Base-by-base conservation (phyloP, 331 rosid species). In the Telfairia occidentalis region DNA sequence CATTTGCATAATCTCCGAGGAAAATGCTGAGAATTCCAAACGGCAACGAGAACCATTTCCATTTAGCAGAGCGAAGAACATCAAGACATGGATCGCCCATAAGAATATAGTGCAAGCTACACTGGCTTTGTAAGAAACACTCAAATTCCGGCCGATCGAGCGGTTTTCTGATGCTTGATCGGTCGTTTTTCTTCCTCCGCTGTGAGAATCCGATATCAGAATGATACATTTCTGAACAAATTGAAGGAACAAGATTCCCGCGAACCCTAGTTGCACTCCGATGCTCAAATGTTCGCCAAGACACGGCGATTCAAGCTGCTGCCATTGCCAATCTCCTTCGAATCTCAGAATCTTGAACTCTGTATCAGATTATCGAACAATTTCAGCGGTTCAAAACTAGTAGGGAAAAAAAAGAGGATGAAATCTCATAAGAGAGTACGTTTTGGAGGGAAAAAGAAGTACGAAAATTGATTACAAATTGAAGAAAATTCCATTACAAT, bases 1-100 rank as follows among this genome's bases (percentile, higher is more conserved):
- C 53, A 85, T 83, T 59, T 76, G 87, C 80, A 82, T 7, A 57
- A 74, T 83, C 83, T 91, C 92, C n/a, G 96, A 94, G n/a, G 88
- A 28, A 46, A 63, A 60, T 13, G 85, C 78, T 75, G 50, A 9
- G 66, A 78, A 60, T 78, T 60, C 79, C 9, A 81, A 81, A 29
- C 66, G 73, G 64, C 98, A 91, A 16, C 63, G 81, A 45, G 84
- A 82, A 76, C 66, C 87, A 43, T 59, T 76, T 74, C 90, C 91
- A 71, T 86, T 82, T 52, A 82, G 76, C 79, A 82, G 71, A 59
- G 80, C 23, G 16, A 83, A 16, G 6, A 88, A 77, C 83, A 83
- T 67, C 29, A 78, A 73, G 67, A 83, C 71, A 78, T 83, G 96
- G 60, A 79, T 63, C 11, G 42, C 82, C 75, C 86, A 76, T 70